A percentile compares a stretch with the other conserved stretches of the same genome.
Evolutionary conservation across 2,329 filamentous ascomycete genomes (phyloP).

Genomic region (Colletotrichum sp.): DNA sequence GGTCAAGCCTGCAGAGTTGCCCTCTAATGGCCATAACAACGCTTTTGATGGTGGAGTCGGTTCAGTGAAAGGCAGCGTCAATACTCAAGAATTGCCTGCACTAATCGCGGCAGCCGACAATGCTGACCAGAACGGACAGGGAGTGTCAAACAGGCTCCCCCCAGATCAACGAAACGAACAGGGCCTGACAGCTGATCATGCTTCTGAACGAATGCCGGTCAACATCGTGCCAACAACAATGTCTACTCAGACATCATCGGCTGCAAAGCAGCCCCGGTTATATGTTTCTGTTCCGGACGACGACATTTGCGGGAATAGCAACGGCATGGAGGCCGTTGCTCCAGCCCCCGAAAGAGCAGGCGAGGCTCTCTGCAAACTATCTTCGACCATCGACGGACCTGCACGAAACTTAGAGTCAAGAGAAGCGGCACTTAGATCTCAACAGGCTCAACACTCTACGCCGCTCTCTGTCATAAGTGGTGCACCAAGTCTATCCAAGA

Average conservation of each 20-base stretch:
- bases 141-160: neutral
- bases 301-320: neutral
- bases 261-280: neutral
- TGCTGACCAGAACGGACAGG: neutral
- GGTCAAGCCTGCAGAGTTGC: neutral
- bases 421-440: neutral
- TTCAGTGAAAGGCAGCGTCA: neutral
- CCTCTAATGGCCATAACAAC: neutral
- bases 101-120: neutral
- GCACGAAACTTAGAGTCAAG: neutral
- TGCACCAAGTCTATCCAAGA: neutral
- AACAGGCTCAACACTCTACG: neutral
- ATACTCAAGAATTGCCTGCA: neutral
- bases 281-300: neutral
- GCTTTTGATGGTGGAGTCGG: neutral
- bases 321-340: neutral
- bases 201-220: neutral
- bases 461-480: neutral
- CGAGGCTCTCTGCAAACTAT: neutral
- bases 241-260: neutral
- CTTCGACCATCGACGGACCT: neutral
- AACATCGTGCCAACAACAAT: neutral
- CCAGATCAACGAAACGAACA: neutral
- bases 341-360: neutral
- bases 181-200: neutral